A percentile compares a stretch with the other conserved stretches of the same genome.
These are phyloP conservation scores for Microstegium vimineum DNA, from an alignment of 176 grass and related monocot species.

Conservation along the genomic window DNA sequence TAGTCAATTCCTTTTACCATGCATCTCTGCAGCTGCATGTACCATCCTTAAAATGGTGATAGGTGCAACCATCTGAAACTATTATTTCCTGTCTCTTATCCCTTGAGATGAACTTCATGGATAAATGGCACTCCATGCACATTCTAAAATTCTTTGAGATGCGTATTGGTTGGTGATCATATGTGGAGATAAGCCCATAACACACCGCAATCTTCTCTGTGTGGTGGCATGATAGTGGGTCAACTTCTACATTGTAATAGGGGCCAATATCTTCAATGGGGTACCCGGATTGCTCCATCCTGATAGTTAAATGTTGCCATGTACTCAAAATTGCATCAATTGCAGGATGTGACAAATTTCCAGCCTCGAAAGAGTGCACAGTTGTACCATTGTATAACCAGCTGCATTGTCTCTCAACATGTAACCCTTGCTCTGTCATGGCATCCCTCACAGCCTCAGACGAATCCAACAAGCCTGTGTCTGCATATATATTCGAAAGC, in stretches of 20 bases:
- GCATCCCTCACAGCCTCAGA: conserved; percentile 44
- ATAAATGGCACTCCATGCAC: conserved; percentile 62
- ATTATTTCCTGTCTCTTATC: conserved; percentile 41
- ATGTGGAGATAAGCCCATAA: conserved; percentile 51
- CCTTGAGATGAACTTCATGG: conserved; percentile 54
- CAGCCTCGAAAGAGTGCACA: conserved; percentile 49
- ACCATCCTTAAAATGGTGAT: conserved; percentile 54
- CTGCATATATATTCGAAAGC: conserved; percentile 61
- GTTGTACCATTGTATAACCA: conserved; percentile 38
- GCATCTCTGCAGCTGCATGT: conserved; percentile 50
- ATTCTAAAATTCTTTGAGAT: conserved; percentile 71
- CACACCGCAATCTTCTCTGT: conserved; percentile 54
- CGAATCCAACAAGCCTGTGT: conserved; percentile 51
- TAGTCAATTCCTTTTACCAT: conserved; percentile 34
- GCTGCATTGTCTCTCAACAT: conserved; percentile 43
- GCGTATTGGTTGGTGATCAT: conserved; percentile 32
- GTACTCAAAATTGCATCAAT: conserved; percentile 40
- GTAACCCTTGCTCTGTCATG: conserved; percentile 47
- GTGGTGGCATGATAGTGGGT: conserved; percentile 65
- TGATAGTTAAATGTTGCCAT: conserved; percentile 42
- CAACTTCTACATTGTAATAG: conserved; percentile 47
- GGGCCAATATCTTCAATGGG: conserved; percentile 36
- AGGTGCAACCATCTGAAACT: conserved; percentile 52
- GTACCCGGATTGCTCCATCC: conserved; percentile 54
- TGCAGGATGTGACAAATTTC: conserved; percentile 53